These are phyloP conservation scores for Groenewaldozyma salmanticensis DNA, from an alignment of 805 yeast genomes.

Conservation along the genomic window DNA sequence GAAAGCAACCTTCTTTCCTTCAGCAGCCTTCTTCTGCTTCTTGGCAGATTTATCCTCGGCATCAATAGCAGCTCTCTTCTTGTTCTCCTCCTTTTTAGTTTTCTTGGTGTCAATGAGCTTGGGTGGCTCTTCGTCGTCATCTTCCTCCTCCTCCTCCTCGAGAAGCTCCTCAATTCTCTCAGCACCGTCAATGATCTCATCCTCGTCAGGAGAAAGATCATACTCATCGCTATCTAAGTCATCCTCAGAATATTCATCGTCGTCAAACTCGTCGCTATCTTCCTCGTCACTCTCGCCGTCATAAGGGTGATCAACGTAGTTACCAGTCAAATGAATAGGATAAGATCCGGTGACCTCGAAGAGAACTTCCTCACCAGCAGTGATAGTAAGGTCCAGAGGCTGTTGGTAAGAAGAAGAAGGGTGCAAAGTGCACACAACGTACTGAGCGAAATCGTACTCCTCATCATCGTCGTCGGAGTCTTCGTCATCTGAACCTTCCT, in stretches of 20 bases:
- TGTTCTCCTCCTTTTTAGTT: conserved; percentile 30
- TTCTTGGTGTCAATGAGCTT: conserved; percentile 54
- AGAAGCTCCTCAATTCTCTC: conserved; percentile 35
- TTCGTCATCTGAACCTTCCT: conserved; percentile 39
- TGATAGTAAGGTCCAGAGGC: conserved; percentile 77
- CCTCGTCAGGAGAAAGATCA: conserved; percentile 28
- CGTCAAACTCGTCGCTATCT: conserved; percentile 39
- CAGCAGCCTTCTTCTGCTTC: conserved; percentile 27
- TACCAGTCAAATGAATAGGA: conserved; percentile 86
- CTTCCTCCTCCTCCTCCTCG: conserved; percentile 47
- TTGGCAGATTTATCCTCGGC: conserved; percentile 21
- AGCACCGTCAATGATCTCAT: conserved; percentile 17
- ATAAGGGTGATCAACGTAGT: conserved; percentile 92
- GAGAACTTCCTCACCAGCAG: conserved; percentile 88
- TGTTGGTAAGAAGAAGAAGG: conserved; percentile 77
- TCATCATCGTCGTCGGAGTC: conserved; percentile 51
- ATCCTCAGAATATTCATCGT: conserved; percentile 25
- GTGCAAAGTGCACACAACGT: conserved; percentile 78
- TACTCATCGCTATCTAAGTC: conserved; percentile 25
- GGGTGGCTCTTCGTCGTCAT: conserved; percentile 30
- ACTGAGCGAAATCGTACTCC: conserved; percentile 75
- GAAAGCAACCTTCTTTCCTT: conserved; percentile 77
- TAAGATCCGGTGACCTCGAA: conserved; percentile 95
- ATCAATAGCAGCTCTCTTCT: conserved; percentile 29
- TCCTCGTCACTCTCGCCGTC: conserved; percentile 53